Conservation (phyloP, 179 eudicot genomes). For the Drosera spatulata region DNA sequence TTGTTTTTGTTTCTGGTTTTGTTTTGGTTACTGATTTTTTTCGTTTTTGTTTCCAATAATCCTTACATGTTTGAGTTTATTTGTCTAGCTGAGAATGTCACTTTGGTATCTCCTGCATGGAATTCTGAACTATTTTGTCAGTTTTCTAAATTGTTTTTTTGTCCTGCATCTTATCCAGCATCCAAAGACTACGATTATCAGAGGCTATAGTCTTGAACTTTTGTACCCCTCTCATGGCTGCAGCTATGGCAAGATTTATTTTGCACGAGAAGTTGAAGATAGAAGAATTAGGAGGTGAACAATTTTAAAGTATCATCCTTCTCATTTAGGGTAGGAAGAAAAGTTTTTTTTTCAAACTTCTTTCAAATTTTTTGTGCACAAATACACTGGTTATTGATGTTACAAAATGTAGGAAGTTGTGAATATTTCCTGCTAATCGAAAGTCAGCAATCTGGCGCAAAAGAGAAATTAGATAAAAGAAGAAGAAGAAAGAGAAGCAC, state of each 20-base stretch:
- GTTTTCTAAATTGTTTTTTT: neutral
- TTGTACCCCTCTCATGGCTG: constrained; percentile 48
- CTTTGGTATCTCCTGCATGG: neutral
- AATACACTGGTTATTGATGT: no score
- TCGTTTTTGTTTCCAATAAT: no score
- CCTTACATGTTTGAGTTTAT: no score
- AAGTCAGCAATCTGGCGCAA: neutral
- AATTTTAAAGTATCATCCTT: no score
- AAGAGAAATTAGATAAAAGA: neutral
- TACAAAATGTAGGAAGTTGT: neutral
- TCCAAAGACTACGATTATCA: constrained; percentile 33
- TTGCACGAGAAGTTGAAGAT: constrained; percentile 39
- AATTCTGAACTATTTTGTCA: neutral
- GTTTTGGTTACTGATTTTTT: no score
- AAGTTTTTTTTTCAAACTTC: neutral
- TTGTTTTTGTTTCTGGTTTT: no score
- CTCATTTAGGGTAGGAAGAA: no score
- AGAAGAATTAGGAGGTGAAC: constrained; percentile 44
- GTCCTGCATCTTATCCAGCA: constrained; percentile 19
- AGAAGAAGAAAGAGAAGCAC: neutral
- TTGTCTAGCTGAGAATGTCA: no score
- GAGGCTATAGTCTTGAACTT: constrained; percentile 43
- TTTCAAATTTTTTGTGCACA: neutral
- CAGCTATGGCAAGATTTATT: constrained; percentile 33
- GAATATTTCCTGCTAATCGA: neutral